phyloP scores from a whole-genome alignment of 768 basidiomycete genomes.

The Tephrocybe sp. region DNA sequence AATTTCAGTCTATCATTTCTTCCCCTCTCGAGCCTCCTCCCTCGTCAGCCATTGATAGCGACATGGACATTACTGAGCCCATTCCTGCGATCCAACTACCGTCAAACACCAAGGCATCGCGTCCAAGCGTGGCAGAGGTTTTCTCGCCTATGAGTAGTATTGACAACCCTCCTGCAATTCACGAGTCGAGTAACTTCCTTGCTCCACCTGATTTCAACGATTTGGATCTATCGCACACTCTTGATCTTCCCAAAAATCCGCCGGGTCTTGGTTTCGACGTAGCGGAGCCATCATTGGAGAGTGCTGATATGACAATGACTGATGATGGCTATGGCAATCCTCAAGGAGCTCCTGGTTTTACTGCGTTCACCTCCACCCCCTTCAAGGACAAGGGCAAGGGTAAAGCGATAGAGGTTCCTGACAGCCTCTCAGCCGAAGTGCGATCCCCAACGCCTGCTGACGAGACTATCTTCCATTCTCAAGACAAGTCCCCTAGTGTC shows the following conservation, averaged over 20 bases:
- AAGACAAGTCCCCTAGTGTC: constrained; percentile 35
- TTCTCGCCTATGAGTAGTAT: constrained; percentile 40
- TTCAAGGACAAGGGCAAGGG: constrained; percentile 38
- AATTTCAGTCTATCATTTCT: constrained; percentile 30
- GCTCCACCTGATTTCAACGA: constrained; percentile 46
- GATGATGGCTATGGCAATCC: constrained; percentile 26
- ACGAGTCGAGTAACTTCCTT: constrained; percentile 26
- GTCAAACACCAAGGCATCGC: constrained; percentile 31
- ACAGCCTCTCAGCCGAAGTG: constrained; percentile 12
- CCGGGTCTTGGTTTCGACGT: constrained; percentile 41
- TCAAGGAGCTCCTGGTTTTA: constrained; percentile 11
- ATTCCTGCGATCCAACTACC: constrained; percentile 28
- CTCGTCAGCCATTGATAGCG: constrained; percentile 28
- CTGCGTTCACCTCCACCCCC: constrained; percentile 43
- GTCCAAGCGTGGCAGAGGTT: constrained; percentile 47
- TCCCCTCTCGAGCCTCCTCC: constrained; percentile 21
- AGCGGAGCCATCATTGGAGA: constrained; percentile 31
- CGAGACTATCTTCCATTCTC: constrained; percentile 44
- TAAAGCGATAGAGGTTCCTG: constrained; percentile 28
- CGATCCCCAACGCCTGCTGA: constrained; percentile 29
- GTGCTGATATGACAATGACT: constrained; percentile 29
- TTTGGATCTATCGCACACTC: constrained; percentile 51
- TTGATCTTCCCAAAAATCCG: constrained; percentile 50
- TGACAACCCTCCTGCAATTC: constrained; percentile 18
- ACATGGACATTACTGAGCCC: constrained; percentile 23